Percentiles rank a stretch among this genome's conserved stretches.
These are phyloP conservation scores for Microbotryum silenes-acaulis DNA, from an alignment of 1,284 basidiomycete species.

Conservation along the genomic window DNA sequence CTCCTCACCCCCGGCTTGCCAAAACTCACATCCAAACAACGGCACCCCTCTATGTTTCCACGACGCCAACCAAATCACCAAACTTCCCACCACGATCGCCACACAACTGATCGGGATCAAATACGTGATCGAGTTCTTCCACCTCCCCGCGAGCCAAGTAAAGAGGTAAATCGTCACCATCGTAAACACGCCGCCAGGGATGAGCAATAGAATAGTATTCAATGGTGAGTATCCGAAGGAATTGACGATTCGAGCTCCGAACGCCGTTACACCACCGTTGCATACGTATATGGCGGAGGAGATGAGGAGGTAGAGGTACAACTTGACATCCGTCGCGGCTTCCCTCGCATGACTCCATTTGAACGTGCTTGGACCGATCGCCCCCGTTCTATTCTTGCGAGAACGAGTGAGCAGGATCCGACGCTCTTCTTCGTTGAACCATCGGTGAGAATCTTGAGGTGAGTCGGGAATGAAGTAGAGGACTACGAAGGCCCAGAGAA, in stretches of 20 bases:
- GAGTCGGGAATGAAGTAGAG: constrained; percentile 45
- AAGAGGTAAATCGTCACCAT: constrained; percentile 44
- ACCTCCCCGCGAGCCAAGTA: constrained; percentile 41
- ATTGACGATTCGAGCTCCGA: constrained; percentile 46
- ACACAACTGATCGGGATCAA: constrained; percentile 45
- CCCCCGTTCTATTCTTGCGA: constrained; percentile 39
- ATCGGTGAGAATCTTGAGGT: constrained; percentile 40
- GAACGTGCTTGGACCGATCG: constrained; percentile 36
- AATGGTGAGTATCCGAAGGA: constrained; percentile 46
- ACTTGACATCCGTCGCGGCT: constrained; percentile 44
- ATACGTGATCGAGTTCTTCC: constrained; percentile 41
- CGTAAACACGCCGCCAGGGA: constrained; percentile 37
- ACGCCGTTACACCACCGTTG: constrained; percentile 45
- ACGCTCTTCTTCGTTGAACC: constrained; percentile 41
- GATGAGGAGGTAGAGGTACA: constrained; percentile 44
- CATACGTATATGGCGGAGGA: constrained; percentile 42
- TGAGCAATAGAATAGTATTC: constrained; percentile 44
- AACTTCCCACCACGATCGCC: constrained; percentile 46
- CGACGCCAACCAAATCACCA: constrained; percentile 46
- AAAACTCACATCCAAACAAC: constrained; percentile 42
- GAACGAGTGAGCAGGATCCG: constrained; percentile 41
- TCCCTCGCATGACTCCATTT: constrained; percentile 43
- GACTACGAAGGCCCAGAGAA: constrained; percentile 44
- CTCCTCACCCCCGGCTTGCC: constrained; percentile 40
- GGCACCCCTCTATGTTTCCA: constrained; percentile 44